These are phyloP conservation scores for Aspergillus sojae DNA, from an alignment of 2,329 filamentous ascomycete genomes.

Conservation along the genomic window DNA sequence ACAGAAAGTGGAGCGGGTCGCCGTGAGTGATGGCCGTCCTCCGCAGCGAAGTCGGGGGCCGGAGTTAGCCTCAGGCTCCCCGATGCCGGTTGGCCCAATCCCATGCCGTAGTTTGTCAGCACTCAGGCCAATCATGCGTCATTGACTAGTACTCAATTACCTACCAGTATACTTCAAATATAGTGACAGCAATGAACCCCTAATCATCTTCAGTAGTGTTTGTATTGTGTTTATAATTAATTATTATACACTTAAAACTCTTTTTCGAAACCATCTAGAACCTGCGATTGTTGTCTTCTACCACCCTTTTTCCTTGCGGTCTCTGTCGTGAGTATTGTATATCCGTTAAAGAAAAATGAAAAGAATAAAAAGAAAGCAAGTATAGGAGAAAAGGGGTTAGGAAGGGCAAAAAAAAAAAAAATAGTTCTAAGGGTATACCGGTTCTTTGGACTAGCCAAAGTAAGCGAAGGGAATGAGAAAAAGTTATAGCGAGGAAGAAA, in stretches of 20 bases:
- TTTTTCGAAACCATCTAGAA: background rate
- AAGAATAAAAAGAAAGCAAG: background rate
- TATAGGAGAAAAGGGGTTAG: background rate
- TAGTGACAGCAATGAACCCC: background rate
- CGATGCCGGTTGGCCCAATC: constrained; percentile 19
- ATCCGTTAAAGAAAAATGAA: background rate
- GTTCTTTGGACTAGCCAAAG: constrained; percentile 7
- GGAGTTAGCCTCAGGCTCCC: constrained; percentile 18
- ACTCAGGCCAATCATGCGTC: background rate
- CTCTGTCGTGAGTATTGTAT: background rate
- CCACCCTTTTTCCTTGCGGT: background rate
- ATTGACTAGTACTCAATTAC: background rate
- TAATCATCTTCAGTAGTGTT: background rate
- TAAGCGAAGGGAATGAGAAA: constrained; percentile 7
- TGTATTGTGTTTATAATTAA: background rate
- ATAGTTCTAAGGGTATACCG: constrained; percentile 17
- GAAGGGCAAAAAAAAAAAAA: background rate
- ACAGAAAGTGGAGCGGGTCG: constrained; percentile 13
- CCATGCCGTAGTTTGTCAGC: constrained; percentile 16
- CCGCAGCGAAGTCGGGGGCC: constrained; percentile 24
- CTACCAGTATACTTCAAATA: background rate
- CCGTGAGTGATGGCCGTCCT: constrained; percentile 7
- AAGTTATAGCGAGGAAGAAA: constrained; percentile 1
- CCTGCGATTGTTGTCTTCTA: background rate
- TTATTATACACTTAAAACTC: constrained; percentile 4